A percentile compares a stretch with the other conserved stretches of the same genome.
Evolutionary conservation across 1,139 yeast genomes (phyloP).

Genomic region (Taphrina betulina): DNA sequence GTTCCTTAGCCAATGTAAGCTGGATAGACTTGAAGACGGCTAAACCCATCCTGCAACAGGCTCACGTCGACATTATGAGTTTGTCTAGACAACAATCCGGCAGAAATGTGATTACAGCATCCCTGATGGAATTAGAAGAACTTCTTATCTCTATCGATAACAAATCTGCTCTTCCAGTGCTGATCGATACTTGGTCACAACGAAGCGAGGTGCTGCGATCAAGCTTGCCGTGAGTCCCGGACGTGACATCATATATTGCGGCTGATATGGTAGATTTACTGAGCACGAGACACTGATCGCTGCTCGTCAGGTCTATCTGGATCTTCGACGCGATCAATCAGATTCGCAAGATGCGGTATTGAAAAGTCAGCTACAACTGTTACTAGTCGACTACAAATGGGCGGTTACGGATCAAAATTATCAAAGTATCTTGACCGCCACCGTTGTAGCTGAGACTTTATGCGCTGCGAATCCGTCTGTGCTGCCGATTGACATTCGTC

Average conservation of each 20-base stretch:
- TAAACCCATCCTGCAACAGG: background rate
- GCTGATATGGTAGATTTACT: background rate
- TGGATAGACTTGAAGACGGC: slow-evolving; percentile 40
- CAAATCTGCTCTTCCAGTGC: background rate
- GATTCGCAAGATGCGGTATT: slow-evolving; percentile 35
- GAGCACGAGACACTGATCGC: slow-evolving; percentile 9
- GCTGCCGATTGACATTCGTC: background rate
- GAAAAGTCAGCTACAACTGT: slow-evolving; percentile 39
- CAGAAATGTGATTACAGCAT: slow-evolving; percentile 22
- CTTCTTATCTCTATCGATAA: background rate
- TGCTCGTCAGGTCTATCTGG: slow-evolving; percentile 20
- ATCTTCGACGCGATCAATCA: background rate
- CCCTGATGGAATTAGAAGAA: background rate
- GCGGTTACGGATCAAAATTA: background rate
- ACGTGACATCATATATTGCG: background rate
- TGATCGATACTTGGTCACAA: too few relatives aligned
- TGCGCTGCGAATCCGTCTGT: background rate
- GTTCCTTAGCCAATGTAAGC: slow-evolving; percentile 41
- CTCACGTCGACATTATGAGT: background rate
- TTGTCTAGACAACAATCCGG: background rate
- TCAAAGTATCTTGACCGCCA: slow-evolving; percentile 17
- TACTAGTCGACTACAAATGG: slow-evolving; percentile 6
- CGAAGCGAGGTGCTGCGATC: too few relatives aligned
- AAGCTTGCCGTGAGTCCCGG: too few relatives aligned
- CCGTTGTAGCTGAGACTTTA: slow-evolving; percentile 11